Base-by-base conservation (phyloP, 768 basidiomycete genomes). In the Asterophora lycoperdoides region DNA sequence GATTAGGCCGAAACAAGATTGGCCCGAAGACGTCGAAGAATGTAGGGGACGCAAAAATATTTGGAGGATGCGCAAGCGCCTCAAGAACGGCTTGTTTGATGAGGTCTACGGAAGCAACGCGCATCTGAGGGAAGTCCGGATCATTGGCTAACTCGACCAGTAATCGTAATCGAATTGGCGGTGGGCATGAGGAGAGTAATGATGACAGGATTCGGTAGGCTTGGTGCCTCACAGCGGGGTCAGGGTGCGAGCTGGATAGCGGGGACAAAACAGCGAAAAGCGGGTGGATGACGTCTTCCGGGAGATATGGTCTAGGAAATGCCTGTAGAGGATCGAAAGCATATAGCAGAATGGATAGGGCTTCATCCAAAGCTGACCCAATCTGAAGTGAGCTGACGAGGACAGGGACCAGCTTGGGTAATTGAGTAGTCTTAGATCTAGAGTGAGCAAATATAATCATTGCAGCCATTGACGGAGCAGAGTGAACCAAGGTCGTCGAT, bases 61-160 rank as follows among this genome's bases (percentile, higher is more conserved):
- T 75, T 20, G 64, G 56, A n/a, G 62, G 46, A 9, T 40, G 44
- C 9, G 67, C 54, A 8, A 76, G 63, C 0, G 73, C 77, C 41
- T 83, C 76, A 9, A 89, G 61, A 1, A 83, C 66, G 1, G 79
- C 77, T 43, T 89, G 85, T 60, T 84, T 86, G 1, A 88, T 72
- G 2, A 89, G 68, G 0, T 83, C 82, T 0, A 90, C 72, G 0
- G 83, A 77, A 1, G 86, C 83, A 0, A 80, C 78, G 8, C 81
- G 75, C 74, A 89, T 85, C 57, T 85, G 83, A 0, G 82, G 82
- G 39, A 77, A 76, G 13, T 77, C 67, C 5, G 64, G 62, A 48
- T 79, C 71, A 2, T 58, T 56, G 14, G 78, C 73, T 17, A 89
- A 70, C 30, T 80, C 80, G 9, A 69, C 64, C 3, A 89, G 69